Percentiles rank a stretch among this genome's conserved stretches.
These are phyloP conservation scores for Coleophoma crateriformis DNA, from an alignment of 2,329 filamentous ascomycete species.

Conservation along the genomic window DNA sequence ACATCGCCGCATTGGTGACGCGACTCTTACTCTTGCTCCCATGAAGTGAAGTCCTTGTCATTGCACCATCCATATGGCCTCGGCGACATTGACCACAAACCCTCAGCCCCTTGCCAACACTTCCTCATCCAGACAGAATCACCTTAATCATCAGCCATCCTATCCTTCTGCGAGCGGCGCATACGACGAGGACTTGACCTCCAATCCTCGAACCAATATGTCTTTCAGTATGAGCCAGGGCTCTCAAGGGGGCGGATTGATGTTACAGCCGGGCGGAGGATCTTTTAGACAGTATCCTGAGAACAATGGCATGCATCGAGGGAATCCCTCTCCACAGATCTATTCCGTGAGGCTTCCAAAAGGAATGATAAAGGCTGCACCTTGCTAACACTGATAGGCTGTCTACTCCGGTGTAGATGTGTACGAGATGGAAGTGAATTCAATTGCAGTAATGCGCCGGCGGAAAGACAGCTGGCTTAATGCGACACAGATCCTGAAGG, in stretches of 20 bases:
- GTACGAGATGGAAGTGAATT: constrained; percentile 97
- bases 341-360: constrained; percentile 49
- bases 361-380: not conserved
- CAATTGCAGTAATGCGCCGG: constrained; percentile 90
- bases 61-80: constrained; percentile 1
- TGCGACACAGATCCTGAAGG: constrained; percentile 96
- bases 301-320: constrained; percentile 15
- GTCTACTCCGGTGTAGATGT: constrained; percentile 94
- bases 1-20: not conserved
- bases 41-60: not conserved
- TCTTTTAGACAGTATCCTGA: constrained; percentile 23
- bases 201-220: constrained; percentile 17
- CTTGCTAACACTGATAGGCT: constrained; percentile 45
- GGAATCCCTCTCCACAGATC: constrained; percentile 42
- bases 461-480: constrained; percentile 95
- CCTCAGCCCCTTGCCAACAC: constrained; percentile 21
- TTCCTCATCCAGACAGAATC: constrained; percentile 22
- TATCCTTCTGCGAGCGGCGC: constrained; percentile 13
- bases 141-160: constrained; percentile 14
- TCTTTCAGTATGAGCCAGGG: constrained; percentile 28
- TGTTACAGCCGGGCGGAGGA: constrained; percentile 24
- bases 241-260: constrained; percentile 23
- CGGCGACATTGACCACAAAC: constrained; percentile 18
- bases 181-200: constrained; percentile 10
- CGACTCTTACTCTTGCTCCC: not conserved